Percentiles rank a stretch among this genome's conserved stretches.
These are phyloP conservation scores for Brasenia schreberi DNA, from an alignment of 164 flowering plant species.

Conservation along the genomic window DNA sequence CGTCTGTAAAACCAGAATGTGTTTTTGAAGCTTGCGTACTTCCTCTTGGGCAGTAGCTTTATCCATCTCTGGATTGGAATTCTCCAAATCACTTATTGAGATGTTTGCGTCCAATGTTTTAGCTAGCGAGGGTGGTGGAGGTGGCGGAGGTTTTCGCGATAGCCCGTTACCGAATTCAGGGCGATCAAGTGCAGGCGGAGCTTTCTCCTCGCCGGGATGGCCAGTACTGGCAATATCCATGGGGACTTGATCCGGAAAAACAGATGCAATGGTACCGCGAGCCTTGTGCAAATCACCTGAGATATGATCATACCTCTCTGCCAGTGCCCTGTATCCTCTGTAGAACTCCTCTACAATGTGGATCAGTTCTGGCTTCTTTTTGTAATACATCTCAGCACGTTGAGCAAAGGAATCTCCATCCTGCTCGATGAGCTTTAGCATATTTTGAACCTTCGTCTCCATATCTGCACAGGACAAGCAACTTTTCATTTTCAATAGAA, in stretches of 20 bases:
- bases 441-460: conserved; percentile 60
- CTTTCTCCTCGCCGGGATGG: conserved; percentile 17
- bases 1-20: conserved; percentile 53
- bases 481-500: neutral
- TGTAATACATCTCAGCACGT: conserved; percentile 80
- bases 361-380: conserved; percentile 68
- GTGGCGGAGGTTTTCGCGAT: conserved; percentile 13
- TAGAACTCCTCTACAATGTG: conserved; percentile 61
- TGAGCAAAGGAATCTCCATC: conserved; percentile 76
- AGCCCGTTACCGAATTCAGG: conserved; percentile 3
- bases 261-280: conserved; percentile 67
- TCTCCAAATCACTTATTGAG: conserved; percentile 13
- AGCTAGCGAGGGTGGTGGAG: conserved; percentile 19
- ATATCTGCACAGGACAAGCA: conserved; percentile 36
- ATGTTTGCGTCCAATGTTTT: conserved; percentile 7
- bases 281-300: conserved; percentile 75
- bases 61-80: conserved; percentile 6
- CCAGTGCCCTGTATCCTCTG: conserved; percentile 66
- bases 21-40: conserved; percentile 55
- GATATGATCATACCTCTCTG: conserved; percentile 73
- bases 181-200: conserved; percentile 2
- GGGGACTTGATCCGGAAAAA: conserved; percentile 61
- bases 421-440: conserved; percentile 56
- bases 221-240: conserved; percentile 35
- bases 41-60: conserved; percentile 22